Base-by-base conservation (phyloP, 371 early-diverging fungal species). In the Basidiobolus heterosporus region DNA sequence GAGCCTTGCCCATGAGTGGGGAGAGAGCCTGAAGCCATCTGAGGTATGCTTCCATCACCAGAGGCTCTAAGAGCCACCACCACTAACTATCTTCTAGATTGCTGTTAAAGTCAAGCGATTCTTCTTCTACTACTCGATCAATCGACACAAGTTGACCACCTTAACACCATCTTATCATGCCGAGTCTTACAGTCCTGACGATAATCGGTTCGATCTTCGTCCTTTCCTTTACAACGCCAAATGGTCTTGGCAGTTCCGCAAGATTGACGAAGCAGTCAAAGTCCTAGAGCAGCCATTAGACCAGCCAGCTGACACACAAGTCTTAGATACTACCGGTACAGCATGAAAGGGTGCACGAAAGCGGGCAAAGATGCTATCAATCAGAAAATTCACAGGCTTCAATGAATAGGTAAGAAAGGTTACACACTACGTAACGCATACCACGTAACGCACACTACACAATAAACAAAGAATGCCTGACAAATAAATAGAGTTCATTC, bases 141-240 rank as follows among this genome's bases (percentile, higher is more conserved):
- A 98, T 67, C 76, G 98, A 30, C 98, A 98, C 74, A 98, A 98
- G 66, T 75, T 94, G 71, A 95, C 97, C 5, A 88, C 91, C 0
- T 53, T 98, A 15, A 95, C 98, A 2, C 98, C 98, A 1, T 71
- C 90, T 0, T 94, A 94, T 65, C 98, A 97, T 52, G 91, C 92
- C 30, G 91, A 91, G 50, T 73, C 83, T 0, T 95, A 96, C 59
- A 84, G 85, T 24, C 91, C 96, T 0, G 98, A 96, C 54, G 96
- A 96, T 55, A 95, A 94, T 57, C 81, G 96, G 19, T 98, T 88
- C 57, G 97, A 98, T 52, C 57, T 91, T 53, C 71, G 97, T 1
- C 98, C 91, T 13, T 92, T 98, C 63, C 71, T 98, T 30, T 96
- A 96, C 61, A 82, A 89, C 53, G 66, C 89, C 2, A 44, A 65